phyloP scores from a whole-genome alignment of 345 rosid species.

The Draba incana region DNA sequence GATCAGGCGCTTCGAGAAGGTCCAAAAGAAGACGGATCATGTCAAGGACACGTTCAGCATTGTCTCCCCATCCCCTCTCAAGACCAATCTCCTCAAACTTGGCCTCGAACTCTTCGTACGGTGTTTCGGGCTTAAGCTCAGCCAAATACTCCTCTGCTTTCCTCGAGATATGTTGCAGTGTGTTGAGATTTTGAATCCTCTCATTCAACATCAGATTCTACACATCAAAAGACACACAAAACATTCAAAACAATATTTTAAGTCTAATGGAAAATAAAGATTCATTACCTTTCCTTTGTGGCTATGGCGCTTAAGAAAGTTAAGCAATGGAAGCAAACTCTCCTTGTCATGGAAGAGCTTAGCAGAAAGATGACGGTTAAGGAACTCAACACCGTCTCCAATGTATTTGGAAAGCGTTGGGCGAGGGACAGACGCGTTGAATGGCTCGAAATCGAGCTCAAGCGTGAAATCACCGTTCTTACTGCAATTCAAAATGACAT shows the following conservation, averaged over 20 bases:
- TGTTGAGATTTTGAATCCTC: constrained; percentile 63
- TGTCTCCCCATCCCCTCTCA: constrained; percentile 96
- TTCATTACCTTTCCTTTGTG: constrained; percentile 75
- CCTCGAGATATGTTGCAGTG: constrained; percentile 72
- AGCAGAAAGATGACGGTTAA: constrained; percentile 93
- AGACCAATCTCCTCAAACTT: constrained; percentile 92
- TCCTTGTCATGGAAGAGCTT: constrained; percentile 96
- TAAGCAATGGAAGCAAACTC: constrained; percentile 87
- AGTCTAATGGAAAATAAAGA: neutral
- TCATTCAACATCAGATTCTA: constrained; percentile 87
- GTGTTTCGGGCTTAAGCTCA: constrained; percentile 57
- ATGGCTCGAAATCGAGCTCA: constrained; percentile 96
- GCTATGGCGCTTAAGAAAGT: constrained; percentile 83
- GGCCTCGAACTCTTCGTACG: constrained; percentile 61
- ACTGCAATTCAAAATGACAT: constrained; percentile 46
- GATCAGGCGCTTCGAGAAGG: constrained; percentile 97
- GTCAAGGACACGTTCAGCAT: constrained; percentile 73
- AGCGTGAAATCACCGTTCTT: constrained; percentile 77
- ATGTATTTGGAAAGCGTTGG: constrained; percentile 87
- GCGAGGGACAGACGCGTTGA: constrained; percentile 83
- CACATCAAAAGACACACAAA: constrained; percentile 24
- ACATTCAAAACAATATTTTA: neutral
- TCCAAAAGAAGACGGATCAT: constrained; percentile 92
- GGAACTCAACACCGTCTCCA: constrained; percentile 97
- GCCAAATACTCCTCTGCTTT: constrained; percentile 86